phyloP scores from a whole-genome alignment of 139 green algal species.

The Tetraselmis chui region DNA sequence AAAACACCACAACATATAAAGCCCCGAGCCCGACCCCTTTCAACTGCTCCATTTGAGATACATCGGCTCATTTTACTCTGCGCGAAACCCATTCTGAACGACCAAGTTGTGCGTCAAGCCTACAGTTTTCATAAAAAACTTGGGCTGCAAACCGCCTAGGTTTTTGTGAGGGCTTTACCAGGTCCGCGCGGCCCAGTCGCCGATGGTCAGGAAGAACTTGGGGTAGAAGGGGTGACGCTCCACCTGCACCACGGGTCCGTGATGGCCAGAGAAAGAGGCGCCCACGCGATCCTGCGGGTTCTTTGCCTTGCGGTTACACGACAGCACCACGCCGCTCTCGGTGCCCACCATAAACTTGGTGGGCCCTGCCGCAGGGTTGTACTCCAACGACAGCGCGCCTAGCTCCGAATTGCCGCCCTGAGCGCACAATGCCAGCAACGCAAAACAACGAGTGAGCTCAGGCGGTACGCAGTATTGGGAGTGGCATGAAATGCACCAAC shows the following conservation, averaged over 20 bases:
- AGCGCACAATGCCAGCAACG: no score
- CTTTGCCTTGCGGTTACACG: constrained; percentile 89
- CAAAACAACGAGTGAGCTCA: no score
- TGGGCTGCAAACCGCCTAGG: no score
- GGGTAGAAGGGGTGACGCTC: constrained; percentile 78
- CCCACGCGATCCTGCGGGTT: constrained; percentile 77
- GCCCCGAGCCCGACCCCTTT: no score
- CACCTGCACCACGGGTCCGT: constrained; percentile 74
- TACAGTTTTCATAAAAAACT: no score
- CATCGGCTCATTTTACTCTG: no score
- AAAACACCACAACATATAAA: no score
- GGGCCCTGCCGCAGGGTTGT: constrained; percentile 71
- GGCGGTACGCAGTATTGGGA: no score
- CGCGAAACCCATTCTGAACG: no score
- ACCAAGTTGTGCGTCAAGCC: no score
- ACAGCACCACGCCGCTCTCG: constrained; percentile 68
- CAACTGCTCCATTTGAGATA: no score
- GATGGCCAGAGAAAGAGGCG: constrained; percentile 70
- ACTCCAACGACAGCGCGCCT: constrained; percentile 56
- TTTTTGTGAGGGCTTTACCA: constrained; percentile 64
- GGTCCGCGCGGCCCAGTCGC: constrained; percentile 84
- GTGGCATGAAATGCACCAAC: no score
- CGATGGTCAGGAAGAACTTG: constrained; percentile 88
- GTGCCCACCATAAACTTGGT: constrained; percentile 95
- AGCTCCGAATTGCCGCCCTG: constrained; percentile 1